Base-by-base conservation (phyloP, 176 grass and related monocot genomes). In the Bolboschoenus planiculmis region DNA sequence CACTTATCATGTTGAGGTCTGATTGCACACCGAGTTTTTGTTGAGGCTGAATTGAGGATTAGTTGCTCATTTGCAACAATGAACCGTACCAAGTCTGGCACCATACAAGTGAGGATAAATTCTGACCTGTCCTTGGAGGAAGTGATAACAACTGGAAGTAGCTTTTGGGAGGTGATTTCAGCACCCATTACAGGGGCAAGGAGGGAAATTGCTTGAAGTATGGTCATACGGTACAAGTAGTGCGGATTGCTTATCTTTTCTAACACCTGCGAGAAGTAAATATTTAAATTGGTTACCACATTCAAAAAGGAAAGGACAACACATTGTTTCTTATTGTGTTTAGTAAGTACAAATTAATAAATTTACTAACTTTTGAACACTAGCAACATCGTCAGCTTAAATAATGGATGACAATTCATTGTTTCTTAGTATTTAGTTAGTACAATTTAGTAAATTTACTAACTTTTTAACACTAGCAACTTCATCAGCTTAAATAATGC, bases 241-340 rank as follows among this genome's bases (percentile, higher is more conserved):
- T 98, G 95, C n/a, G 90, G 89, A 54, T 92, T 98, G 71, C 94
- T 95, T 78, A 98, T 95, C 89, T 95, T 98, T 65, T 95, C 92
- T 71, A 98, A 43, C 4, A 98, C 92, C 95, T 97, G 65, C 3
- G 88, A 70, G 24, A 51, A 77, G 27, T 31, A 77, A 53, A 39
- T 68, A 70, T 21, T 53, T 20, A 51, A 51, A 51, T 77, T 77
- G 46, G 20, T 60, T 57, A 35, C 30, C 34, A 80, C 14, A 36
- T 51, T 56, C 62, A 84, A 7, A 77, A 51, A 51, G 26, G 15
- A 53, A 53, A 77, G 24, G 15, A 33, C 72, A 77, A 51, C 46
- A 77, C 72, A 53, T 51, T 50, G 44, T 76, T 76, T 76, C 26
- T 76, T 51, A 50, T 16, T 76, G 26, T 27, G 72, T 48, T 30